These are phyloP conservation scores for Plasmodium sp. DNA, from an alignment of 169 alveolate species.

Conservation along the genomic window DNA sequence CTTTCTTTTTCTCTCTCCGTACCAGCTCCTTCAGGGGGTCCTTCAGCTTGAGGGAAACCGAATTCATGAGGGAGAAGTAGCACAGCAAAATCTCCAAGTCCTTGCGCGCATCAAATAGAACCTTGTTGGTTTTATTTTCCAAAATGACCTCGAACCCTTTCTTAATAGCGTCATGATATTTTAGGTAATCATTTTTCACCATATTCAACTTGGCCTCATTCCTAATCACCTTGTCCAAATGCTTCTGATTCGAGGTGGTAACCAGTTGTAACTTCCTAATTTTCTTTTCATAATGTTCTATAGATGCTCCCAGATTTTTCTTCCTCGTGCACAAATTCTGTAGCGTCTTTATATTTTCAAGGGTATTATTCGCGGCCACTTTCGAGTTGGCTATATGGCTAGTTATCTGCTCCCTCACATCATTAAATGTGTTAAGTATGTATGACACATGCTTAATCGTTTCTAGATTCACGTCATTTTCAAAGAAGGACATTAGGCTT, in stretches of 20 bases:
- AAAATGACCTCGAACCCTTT: conserved; percentile 52
- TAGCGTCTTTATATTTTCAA: conserved; percentile 52
- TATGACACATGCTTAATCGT: conserved; percentile 59
- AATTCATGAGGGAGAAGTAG: conserved; percentile 69
- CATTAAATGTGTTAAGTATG: conserved; percentile 43
- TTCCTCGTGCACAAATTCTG: conserved; percentile 57
- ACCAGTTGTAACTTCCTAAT: conserved; percentile 47
- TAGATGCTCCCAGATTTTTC: conserved; percentile 36
- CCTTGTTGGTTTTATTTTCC: conserved; percentile 68
- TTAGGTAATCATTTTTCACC: conserved; percentile 43
- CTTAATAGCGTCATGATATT: conserved; percentile 52
- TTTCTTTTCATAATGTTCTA: conserved; percentile 75
- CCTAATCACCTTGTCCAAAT: conserved; percentile 65
- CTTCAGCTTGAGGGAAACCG: conserved; percentile 48
- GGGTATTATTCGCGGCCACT: conserved; percentile 16
- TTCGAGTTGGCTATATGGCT: conserved; percentile 42
- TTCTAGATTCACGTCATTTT: conserved; percentile 57
- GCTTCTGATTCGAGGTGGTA: conserved; percentile 43
- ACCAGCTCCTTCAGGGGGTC: conserved; percentile 70
- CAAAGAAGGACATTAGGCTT: conserved; percentile 72
- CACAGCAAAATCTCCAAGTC: conserved; percentile 56
- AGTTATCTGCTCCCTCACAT: conserved; percentile 63
- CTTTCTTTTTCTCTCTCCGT: neutral
- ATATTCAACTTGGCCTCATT: conserved; percentile 54
- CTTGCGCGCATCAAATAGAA: conserved; percentile 64